Evolutionary conservation across 345 rosid genomes (phyloP).

Genomic region (Gossypium longicalyx): DNA sequence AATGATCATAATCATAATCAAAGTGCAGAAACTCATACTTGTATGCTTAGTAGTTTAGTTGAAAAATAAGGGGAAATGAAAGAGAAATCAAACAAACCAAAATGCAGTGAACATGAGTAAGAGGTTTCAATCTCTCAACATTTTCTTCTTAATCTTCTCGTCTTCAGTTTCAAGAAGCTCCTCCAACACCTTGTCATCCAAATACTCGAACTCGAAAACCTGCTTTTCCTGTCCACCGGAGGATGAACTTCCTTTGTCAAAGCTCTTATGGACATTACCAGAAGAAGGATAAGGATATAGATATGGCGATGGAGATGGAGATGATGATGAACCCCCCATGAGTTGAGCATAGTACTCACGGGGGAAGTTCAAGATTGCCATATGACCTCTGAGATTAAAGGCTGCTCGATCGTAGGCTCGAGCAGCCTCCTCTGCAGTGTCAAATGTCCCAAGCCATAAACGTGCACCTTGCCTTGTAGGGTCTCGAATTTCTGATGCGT

Average conservation of each 20-base stretch:
- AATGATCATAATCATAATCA: background rate
- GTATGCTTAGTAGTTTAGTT: background rate
- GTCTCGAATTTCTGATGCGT: conserved; percentile 81
- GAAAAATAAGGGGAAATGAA: background rate
- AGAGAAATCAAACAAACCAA: background rate
- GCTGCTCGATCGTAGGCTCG: conserved; percentile 87
- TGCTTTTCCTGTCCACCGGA: conserved; percentile 29
- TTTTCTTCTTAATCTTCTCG: conserved; percentile 35
- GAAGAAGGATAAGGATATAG: conserved; percentile 24
- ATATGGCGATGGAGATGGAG: conserved; percentile 17
- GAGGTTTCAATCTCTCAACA: conserved; percentile 14
- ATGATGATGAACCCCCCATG: conserved; percentile 19
- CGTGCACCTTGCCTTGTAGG: conserved; percentile 67
- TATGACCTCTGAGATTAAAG: conserved; percentile 64
- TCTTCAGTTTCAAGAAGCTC: conserved; percentile 78
- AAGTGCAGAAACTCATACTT: background rate
- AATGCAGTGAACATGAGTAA: background rate
- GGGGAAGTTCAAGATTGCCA: conserved; percentile 80
- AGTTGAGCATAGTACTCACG: conserved; percentile 50
- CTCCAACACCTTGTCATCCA: conserved; percentile 73
- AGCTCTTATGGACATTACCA: background rate
- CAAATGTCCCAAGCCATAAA: conserved; percentile 82
- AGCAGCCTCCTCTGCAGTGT: conserved; percentile 80
- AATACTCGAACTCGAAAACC: conserved; percentile 73
- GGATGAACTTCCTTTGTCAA: conserved; percentile 26